Percentiles rank a stretch among this genome's conserved stretches.
Evolutionary conservation across 768 basidiomycete genomes (phyloP).

Genomic region (Termitomyces sp.): DNA sequence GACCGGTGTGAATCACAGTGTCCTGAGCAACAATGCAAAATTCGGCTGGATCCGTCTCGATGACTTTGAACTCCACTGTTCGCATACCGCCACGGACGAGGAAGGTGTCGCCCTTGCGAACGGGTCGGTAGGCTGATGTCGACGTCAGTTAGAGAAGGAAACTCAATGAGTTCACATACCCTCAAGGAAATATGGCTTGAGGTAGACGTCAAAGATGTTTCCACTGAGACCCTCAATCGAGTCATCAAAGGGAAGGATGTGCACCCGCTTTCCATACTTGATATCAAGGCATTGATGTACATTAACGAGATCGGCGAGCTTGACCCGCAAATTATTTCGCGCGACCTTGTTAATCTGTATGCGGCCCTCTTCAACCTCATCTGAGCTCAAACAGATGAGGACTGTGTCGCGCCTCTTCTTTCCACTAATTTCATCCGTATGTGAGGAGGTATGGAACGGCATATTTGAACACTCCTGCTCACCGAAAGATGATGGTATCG

Average conservation of each 20-base stretch:
- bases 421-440: conserved; percentile 45
- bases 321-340: conserved; percentile 97
- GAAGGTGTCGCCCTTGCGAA: conserved; percentile 98
- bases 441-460: background rate
- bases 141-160: background rate
- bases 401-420: conserved; percentile 98
- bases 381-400: conserved; percentile 91
- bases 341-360: conserved; percentile 99
- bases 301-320: conserved; percentile 93
- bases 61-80: conserved; percentile 98
- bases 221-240: conserved; percentile 97
- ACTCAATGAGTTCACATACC: conserved; percentile 34
- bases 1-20: conserved; percentile 92
- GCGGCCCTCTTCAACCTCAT: conserved; percentile 96
- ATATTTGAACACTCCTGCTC: conserved; percentile 14
- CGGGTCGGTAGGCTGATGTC: conserved; percentile 78
- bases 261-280: conserved; percentile 98
- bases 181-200: conserved; percentile 99
- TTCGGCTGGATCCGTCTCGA: conserved; percentile 96
- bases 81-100: conserved; percentile 98
- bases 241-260: conserved; percentile 96
- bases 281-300: conserved; percentile 96
- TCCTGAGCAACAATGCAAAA: conserved; percentile 99
- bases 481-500: conserved; percentile 94
- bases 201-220: conserved; percentile 97